These are phyloP conservation scores for Fraxinus latifolia DNA, from an alignment of 305 asterid genomes.

Conservation along the genomic window DNA sequence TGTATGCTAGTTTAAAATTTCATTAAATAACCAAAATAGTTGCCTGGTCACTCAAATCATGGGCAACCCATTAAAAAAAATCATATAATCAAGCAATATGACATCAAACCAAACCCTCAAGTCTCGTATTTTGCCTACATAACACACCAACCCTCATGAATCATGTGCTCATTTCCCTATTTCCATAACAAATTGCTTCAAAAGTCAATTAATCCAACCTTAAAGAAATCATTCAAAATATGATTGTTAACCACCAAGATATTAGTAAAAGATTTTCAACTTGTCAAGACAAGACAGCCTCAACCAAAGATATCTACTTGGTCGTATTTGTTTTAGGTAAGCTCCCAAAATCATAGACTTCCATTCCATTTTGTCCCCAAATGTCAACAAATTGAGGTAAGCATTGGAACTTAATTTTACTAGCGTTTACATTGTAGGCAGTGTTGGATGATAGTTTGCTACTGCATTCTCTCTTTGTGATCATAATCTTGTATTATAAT, in stretches of 20 bases:
- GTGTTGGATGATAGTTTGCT: neutral
- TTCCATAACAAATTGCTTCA: conserved; percentile 16
- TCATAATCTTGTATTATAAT: neutral
- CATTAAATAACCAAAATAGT: neutral
- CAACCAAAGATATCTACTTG: neutral
- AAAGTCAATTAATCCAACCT: conserved; percentile 33
- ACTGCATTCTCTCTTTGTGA: neutral
- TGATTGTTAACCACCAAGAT: conserved; percentile 27
- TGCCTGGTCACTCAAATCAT: neutral
- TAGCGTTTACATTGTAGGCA: neutral
- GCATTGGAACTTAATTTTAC: neutral
- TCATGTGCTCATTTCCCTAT: conserved; percentile 22
- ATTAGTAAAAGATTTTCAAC: conserved; percentile 26
- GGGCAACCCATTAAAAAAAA: neutral
- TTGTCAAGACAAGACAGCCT: conserved; percentile 21
- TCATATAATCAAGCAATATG: neutral
- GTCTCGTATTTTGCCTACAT: conserved; percentile 16
- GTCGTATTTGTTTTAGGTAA: neutral
- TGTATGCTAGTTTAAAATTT: neutral
- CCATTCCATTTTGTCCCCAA: conserved; percentile 20
- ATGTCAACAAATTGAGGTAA: conserved; percentile 31
- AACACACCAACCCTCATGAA: conserved; percentile 7
- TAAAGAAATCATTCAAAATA: conserved; percentile 4
- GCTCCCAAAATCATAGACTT: neutral
- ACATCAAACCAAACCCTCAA: conserved; percentile 11